Evolutionary conservation across 129 eudicot species (phyloP).

Genomic region (Calendula officinalis): DNA sequence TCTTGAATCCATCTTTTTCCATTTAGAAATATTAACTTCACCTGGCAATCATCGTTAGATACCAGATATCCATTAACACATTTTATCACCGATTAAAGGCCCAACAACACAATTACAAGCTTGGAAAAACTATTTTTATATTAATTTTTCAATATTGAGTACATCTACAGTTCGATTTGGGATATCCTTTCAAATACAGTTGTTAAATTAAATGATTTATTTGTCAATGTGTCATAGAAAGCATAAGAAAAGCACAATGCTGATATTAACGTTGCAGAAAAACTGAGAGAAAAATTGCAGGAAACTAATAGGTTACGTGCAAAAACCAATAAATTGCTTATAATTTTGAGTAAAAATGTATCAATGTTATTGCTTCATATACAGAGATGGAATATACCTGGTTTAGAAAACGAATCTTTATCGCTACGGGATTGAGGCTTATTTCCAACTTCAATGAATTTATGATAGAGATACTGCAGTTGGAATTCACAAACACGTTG

Average conservation of each 20-base stretch:
- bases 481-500: not conserved
- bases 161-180: conserved; percentile 7
- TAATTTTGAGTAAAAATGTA: not conserved
- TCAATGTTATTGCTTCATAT: not conserved
- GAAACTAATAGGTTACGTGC: too few species aligned
- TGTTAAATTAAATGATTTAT: not conserved
- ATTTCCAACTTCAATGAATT: conserved; percentile 27
- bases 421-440: conserved; percentile 20
- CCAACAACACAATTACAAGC: conserved; percentile 25
- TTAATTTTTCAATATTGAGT: not conserved
- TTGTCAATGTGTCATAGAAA: not conserved
- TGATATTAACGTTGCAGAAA: too few species aligned
- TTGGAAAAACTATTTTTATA: not conserved
- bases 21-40: conserved; percentile 37
- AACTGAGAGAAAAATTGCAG: too few species aligned
- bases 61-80: conserved; percentile 4
- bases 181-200: not conserved
- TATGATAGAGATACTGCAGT: conserved; percentile 39
- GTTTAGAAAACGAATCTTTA: conserved; percentile 19
- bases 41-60: conserved; percentile 34
- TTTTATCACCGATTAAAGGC: not conserved
- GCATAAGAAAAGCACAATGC: not conserved
- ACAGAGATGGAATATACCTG: conserved; percentile 15
- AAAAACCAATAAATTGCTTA: not conserved
- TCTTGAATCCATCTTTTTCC: conserved; percentile 68